Conservation (phyloP, 148 eudicot species). For the Rhododendron mucronatum region DNA sequence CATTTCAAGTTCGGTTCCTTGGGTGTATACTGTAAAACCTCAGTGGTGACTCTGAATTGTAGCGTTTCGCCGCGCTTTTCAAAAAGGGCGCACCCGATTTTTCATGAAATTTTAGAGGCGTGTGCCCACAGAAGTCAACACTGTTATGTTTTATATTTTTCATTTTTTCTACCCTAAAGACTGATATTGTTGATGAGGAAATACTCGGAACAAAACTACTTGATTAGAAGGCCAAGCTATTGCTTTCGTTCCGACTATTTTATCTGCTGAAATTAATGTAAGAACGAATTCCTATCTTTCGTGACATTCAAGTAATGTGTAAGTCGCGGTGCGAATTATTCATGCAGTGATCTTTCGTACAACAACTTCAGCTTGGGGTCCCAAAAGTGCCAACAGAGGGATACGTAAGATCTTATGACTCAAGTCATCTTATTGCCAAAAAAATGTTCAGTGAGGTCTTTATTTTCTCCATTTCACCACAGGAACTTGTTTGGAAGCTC, state of each 20-base stretch:
- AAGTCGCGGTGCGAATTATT: not conserved
- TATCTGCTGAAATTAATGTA: not conserved
- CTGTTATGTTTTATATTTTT: not conserved
- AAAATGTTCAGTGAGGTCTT: not conserved
- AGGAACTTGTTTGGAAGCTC: slow-evolving; percentile 25
- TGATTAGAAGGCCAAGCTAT: too few relatives aligned
- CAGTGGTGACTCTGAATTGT: too few relatives aligned
- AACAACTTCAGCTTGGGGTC: slow-evolving; percentile 14
- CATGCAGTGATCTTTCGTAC: slow-evolving; percentile 26
- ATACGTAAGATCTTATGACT: slow-evolving; percentile 7
- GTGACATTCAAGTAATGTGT: not conserved
- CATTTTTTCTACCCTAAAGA: not conserved
- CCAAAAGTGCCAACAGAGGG: slow-evolving; percentile 4
- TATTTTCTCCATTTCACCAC: not conserved
- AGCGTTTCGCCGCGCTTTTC: too few relatives aligned
- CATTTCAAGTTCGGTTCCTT: too few relatives aligned
- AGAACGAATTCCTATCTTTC: not conserved
- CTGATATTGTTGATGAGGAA: not conserved
- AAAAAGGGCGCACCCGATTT: too few relatives aligned
- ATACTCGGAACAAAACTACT: not conserved
- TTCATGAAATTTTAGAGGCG: too few relatives aligned
- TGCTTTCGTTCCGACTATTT: not conserved
- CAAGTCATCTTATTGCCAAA: not conserved
- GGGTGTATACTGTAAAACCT: too few relatives aligned
- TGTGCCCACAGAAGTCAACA: not conserved